phyloP scores from a whole-genome alignment of 2,329 filamentous ascomycete genomes.

The Talaromyces sp. region DNA sequence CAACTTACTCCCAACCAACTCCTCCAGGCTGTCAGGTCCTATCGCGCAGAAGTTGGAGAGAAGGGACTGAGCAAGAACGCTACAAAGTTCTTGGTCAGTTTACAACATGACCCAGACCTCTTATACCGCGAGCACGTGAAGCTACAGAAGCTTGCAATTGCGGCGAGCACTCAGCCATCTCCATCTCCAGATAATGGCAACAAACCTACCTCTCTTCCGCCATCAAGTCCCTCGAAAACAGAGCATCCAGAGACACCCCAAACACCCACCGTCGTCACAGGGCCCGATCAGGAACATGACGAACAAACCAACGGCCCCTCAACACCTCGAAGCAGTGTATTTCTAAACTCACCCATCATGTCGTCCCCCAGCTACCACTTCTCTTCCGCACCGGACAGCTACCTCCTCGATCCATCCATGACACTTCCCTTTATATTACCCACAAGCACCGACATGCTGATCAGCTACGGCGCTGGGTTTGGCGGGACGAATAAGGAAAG shows the following conservation, averaged over 20 bases:
- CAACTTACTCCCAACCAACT: conserved; percentile 81
- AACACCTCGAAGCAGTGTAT: conserved; percentile 14
- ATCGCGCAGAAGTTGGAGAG: conserved; percentile 91
- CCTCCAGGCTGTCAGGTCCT: conserved; percentile 87
- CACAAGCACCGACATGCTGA: conserved; percentile 94
- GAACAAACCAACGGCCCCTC: conserved; percentile 4
- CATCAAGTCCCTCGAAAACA: conserved; percentile 13
- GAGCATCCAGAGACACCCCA: conserved; percentile 17
- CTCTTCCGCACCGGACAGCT: conserved; percentile 18
- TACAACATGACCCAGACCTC: conserved; percentile 70
- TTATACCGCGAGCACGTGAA: conserved; percentile 42
- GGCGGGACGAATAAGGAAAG: conserved; percentile 87
- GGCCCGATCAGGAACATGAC: background rate
- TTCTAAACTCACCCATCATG: conserved; percentile 12
- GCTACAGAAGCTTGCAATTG: conserved; percentile 23
- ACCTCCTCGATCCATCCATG: conserved; percentile 82
- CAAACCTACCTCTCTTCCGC: background rate
- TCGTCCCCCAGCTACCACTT: conserved; percentile 8
- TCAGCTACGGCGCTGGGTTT: conserved; percentile 91
- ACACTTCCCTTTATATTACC: conserved; percentile 95
- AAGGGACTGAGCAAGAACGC: conserved; percentile 85
- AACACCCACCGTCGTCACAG: background rate
- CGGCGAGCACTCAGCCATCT: background rate
- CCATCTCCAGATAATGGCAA: background rate
- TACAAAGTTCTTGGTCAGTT: conserved; percentile 75